Conservation (phyloP, 73 alveolate species). For the Tetrahymena borealis region DNA sequence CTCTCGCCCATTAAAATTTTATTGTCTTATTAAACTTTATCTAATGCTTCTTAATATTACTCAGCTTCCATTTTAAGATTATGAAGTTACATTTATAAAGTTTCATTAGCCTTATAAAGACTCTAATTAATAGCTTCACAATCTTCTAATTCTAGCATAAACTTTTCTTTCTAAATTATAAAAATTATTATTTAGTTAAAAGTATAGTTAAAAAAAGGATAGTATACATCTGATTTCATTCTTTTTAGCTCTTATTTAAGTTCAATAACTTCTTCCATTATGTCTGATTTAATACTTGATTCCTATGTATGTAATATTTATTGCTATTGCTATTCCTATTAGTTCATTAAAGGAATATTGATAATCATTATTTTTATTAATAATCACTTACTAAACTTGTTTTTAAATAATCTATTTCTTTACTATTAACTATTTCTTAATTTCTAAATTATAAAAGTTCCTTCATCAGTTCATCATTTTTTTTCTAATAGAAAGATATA, state of each 20-base stretch:
- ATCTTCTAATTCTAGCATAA: not conserved
- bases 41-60: not conserved
- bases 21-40: not conserved
- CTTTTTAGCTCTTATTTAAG: not conserved
- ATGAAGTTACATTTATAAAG: not conserved
- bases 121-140: not conserved
- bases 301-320: not conserved
- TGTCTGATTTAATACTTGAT: not conserved
- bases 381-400: not conserved
- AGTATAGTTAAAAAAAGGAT: not conserved
- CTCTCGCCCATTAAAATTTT: not conserved
- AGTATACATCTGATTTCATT: not conserved
- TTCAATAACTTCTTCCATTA: not conserved
- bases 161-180: not conserved
- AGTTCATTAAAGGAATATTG: not conserved
- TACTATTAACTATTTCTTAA: not conserved
- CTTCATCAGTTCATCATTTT: not conserved
- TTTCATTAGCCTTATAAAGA: not conserved
- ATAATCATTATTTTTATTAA: not conserved
- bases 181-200: not conserved
- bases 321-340: not conserved
- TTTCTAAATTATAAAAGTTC: not conserved
- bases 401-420: not conserved
- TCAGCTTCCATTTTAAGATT: not conserved
- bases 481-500: not conserved